Conservation (phyloP, 768 basidiomycete genomes). For the Pleurotus ostreatus region DNA sequence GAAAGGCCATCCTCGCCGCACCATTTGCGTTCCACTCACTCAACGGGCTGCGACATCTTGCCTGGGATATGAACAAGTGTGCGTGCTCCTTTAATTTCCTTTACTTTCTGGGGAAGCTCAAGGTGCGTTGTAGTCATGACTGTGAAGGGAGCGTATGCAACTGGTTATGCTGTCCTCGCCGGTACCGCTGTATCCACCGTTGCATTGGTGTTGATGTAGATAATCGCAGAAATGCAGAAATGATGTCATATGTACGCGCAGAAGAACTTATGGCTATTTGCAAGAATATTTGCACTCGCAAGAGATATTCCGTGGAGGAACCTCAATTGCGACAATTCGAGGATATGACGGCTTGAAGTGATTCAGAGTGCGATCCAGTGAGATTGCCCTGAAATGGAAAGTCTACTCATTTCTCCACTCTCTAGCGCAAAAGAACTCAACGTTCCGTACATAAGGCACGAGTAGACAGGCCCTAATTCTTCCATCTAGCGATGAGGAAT, state of each 20-base stretch:
- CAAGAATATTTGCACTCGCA: too few species aligned
- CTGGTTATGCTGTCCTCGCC: constrained; percentile 83
- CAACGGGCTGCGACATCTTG: constrained; percentile 88
- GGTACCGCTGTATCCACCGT: constrained; percentile 73
- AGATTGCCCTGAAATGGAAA: too few species aligned
- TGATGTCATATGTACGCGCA: too few species aligned
- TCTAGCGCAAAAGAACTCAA: too few species aligned
- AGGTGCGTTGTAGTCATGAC: constrained; percentile 53
- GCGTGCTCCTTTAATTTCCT: constrained; percentile 24
- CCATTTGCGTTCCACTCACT: constrained; percentile 90
- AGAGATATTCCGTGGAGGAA: too few species aligned
- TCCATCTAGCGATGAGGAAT: constrained; percentile 14
- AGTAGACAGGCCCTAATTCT: constrained; percentile 12
- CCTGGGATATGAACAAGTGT: constrained; percentile 91
- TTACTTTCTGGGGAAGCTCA: constrained; percentile 4
- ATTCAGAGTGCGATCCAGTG: too few species aligned
- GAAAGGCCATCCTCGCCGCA: constrained; percentile 75
- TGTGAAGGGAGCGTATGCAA: constrained; percentile 73
- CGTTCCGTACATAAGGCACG: too few species aligned
- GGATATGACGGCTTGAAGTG: too few species aligned
- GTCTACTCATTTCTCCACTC: too few species aligned
- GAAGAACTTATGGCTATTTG: too few species aligned
- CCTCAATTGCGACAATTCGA: too few species aligned
- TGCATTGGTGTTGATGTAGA: constrained; percentile 54
- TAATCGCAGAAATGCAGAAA: background rate